These are phyloP conservation scores for Neurospora sp. DNA, from an alignment of 495 filamentous ascomycete species.

Conservation along the genomic window DNA sequence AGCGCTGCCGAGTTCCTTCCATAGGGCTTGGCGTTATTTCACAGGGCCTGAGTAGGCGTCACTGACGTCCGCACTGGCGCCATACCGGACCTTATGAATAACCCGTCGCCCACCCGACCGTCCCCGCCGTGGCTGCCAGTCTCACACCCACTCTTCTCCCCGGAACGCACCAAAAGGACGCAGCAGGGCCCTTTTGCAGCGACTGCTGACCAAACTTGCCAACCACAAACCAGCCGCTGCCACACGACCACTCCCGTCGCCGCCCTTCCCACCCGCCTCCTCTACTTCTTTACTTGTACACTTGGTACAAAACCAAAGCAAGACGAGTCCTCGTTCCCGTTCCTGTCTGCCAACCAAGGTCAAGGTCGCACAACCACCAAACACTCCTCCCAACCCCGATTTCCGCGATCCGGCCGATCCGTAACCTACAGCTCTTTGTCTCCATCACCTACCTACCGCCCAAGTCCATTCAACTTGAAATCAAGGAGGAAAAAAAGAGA, in stretches of 20 bases:
- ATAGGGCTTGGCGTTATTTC: constrained; percentile 3
- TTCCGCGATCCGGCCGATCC: background rate
- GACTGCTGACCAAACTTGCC: background rate
- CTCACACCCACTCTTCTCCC: background rate
- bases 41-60: background rate
- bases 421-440: background rate
- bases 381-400: background rate
- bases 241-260: background rate
- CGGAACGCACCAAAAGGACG: background rate
- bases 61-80: background rate
- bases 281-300: background rate
- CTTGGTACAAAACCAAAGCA: background rate
- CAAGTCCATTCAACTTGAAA: background rate
- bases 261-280: background rate
- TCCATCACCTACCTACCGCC: background rate
- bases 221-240: background rate
- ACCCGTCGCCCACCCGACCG: background rate
- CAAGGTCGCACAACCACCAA: background rate
- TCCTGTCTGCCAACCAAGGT: background rate
- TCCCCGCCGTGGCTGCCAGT: background rate
- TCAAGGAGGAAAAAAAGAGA: background rate
- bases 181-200: background rate
- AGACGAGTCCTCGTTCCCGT: background rate
- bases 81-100: background rate
- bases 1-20: background rate